Evolutionary conservation across 345 rosid genomes (phyloP).

Genomic region (Melastoma malabathricum): DNA sequence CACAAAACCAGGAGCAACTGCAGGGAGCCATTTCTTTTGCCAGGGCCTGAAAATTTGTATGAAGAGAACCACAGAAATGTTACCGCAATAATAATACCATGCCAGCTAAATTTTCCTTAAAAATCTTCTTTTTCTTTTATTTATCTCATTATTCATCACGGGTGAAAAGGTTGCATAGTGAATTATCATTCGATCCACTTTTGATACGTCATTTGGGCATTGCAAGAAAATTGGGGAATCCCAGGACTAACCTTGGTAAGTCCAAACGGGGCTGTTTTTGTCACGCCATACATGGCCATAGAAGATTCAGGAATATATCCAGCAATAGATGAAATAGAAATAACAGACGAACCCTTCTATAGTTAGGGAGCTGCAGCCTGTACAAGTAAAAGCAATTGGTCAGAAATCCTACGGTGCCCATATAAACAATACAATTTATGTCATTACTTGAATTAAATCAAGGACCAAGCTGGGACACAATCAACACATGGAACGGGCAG

Average conservation of each 20-base stretch:
- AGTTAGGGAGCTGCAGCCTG: conserved; percentile 78
- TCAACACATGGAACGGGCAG: background rate
- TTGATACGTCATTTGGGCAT: too few species aligned
- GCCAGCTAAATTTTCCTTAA: too few species aligned
- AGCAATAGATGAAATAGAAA: conserved; percentile 62
- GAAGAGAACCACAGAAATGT: background rate
- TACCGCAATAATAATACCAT: too few species aligned
- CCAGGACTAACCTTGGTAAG: conserved; percentile 51
- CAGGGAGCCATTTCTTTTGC: conserved; percentile 73
- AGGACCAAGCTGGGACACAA: background rate
- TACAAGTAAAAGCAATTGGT: background rate
- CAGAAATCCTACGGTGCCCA: too few species aligned
- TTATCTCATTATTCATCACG: too few species aligned
- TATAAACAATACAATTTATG: too few species aligned
- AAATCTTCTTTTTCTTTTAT: too few species aligned
- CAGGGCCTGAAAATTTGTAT: conserved; percentile 44
- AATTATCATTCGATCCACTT: too few species aligned
- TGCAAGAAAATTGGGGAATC: background rate
- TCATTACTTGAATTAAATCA: too few species aligned
- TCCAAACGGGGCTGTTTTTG: conserved; percentile 89
- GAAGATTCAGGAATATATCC: conserved; percentile 51
- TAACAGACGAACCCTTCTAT: conserved; percentile 63
- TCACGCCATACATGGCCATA: conserved; percentile 84
- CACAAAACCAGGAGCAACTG: conserved; percentile 81
- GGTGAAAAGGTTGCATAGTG: too few species aligned